phyloP scores from a whole-genome alignment of 352 stramenopile genomes.

The Pythium volutum region DNA sequence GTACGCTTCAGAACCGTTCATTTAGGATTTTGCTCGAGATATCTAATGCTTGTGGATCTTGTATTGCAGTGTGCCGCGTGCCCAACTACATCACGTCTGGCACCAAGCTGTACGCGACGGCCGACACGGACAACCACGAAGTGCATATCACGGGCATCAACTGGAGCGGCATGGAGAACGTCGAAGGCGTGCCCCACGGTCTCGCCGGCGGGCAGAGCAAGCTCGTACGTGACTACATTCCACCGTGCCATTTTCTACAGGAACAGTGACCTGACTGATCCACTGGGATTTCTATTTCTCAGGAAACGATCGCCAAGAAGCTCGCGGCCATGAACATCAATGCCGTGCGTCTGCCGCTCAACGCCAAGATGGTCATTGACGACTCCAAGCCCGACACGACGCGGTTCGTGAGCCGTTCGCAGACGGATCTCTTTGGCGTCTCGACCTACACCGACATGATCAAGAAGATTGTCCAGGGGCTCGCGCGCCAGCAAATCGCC shows the following conservation, averaged over 20 bases:
- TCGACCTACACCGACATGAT: conserved; percentile 82
- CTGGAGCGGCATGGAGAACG: conserved; percentile 86
- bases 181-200: conserved; percentile 70
- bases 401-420: conserved; percentile 58
- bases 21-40: not conserved
- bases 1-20: not conserved
- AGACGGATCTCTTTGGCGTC: conserved; percentile 62
- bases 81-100: conserved; percentile 64
- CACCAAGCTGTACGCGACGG: conserved; percentile 63
- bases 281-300: not conserved
- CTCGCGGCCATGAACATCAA: conserved; percentile 71
- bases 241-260: too few species aligned
- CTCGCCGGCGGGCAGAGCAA: conserved; percentile 65
- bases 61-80: conserved; percentile 48
- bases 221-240: conserved; percentile 29
- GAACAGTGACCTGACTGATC: too few species aligned
- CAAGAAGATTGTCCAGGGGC: conserved; percentile 76
- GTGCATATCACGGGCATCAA: conserved; percentile 85
- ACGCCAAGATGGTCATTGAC: conserved; percentile 80
- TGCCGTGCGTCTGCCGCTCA: conserved; percentile 71
- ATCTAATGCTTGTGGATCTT: not conserved
- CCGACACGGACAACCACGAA: conserved; percentile 51
- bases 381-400: conserved; percentile 59
- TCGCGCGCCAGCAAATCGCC: conserved; percentile 76
- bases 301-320: conserved; percentile 53